Conservation (phyloP, 176 grass and related monocot species). For the Cocos nucifera region DNA sequence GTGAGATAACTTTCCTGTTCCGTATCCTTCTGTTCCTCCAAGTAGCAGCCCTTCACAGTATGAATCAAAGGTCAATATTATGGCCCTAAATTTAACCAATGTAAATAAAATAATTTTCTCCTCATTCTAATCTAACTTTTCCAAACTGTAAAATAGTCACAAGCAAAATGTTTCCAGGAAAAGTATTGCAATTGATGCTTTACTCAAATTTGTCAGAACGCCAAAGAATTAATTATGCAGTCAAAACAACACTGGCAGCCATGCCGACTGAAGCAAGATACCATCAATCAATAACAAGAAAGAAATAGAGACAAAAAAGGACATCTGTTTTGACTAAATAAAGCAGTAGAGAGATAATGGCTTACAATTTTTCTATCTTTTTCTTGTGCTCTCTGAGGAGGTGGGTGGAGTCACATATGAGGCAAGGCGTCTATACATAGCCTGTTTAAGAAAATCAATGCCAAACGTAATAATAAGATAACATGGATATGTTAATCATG, state of each 20-base stretch:
- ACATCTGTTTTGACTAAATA: neutral
- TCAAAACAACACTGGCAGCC: no score
- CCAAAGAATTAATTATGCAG: no score
- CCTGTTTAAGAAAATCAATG: constrained; percentile 31
- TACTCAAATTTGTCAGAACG: no score
- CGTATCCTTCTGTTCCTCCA: constrained; percentile 79
- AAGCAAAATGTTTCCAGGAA: no score
- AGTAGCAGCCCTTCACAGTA: constrained; percentile 48
- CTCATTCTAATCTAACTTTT: no score
- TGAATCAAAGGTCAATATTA: constrained; percentile 5
- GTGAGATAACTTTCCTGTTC: constrained; percentile 68
- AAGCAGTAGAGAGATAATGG: neutral
- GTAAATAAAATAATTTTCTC: no score
- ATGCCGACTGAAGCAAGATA: no score
- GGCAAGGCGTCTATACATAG: constrained; percentile 89
- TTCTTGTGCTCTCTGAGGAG: constrained; percentile 94
- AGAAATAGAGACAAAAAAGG: constrained; percentile 16
- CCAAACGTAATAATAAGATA: no score
- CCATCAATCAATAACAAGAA: neutral
- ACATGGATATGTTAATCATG: no score
- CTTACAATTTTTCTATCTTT: constrained; percentile 93
- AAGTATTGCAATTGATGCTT: no score
- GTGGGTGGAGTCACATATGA: constrained; percentile 89
- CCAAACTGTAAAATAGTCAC: no score
- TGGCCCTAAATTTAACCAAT: neutral